Evolutionary conservation across 306 rosid genomes (phyloP), one percentile per base, ranked within the genome.

Genomic region (Morella rubra): DNA sequence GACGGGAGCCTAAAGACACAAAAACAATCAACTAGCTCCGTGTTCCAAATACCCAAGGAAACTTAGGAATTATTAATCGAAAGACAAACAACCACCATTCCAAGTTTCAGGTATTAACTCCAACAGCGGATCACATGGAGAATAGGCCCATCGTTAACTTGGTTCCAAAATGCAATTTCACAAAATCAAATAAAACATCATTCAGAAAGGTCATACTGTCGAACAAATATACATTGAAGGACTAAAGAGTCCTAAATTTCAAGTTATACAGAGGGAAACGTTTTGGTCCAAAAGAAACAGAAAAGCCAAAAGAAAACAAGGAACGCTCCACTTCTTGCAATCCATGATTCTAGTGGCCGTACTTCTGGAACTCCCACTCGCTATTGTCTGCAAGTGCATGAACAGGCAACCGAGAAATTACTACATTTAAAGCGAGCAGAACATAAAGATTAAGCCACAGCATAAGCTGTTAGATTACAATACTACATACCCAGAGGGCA

Each of bases 331-430:
- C 42, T 42, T 47, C 44, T 50, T 71, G 42, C 42, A 46, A 60
- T 19, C 44, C 18, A 52, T 58, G 77, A 68, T 80, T 87, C 80
- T 89, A 94, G 91, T 94, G 98, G 46, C 97, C 98, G 12, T 91
- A 91, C 87, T 91, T 94, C 84, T 94, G 97, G 83, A 94, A 94
- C 85, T 94, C 97, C 98, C 97, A 91, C 78, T 94, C 94, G 60
- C 97, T 90, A 86, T 94, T 91, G 81, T 94, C 97, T 91, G 94
- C 69, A 46, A 32, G 58, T 15, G 51, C 7, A 22, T 45, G 44
- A 72, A 56, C 5, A 54, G 47, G 18, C 6, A 15, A 53, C 50
- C 74, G 59, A 56, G 41, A 80, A 52, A 15, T 32, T 40, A 61
- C 68, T 27, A 14, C 37, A 32, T 61, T 15, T 61, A 40, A 59